Percentiles rank a stretch among this genome's conserved stretches.
Evolutionary conservation across 2,329 filamentous ascomycete species (phyloP).

Genomic region (Corniculantispora saksenae): DNA sequence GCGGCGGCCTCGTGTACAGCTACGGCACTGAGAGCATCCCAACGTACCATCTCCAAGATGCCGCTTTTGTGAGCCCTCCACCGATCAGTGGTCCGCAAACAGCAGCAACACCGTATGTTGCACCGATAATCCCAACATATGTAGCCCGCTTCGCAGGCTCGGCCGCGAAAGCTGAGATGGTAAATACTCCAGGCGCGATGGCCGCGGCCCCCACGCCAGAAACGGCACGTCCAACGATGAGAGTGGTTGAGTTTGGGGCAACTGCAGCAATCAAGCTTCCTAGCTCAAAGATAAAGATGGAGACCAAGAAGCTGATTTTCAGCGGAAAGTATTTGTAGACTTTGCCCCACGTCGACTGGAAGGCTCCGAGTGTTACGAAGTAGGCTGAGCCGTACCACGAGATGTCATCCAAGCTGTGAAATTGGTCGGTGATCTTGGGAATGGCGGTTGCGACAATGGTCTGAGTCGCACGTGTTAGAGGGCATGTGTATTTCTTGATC

Average conservation of each 20-base stretch:
- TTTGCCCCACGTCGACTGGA: slow-evolving; percentile 43
- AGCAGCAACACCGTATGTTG: slow-evolving; percentile 29
- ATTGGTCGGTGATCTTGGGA: slow-evolving; percentile 48
- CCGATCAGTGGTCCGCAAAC: slow-evolving; percentile 32
- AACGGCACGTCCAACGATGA: slow-evolving; percentile 39
- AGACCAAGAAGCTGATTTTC: slow-evolving; percentile 43
- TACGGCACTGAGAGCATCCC: neutral
- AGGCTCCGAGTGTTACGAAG: slow-evolving; percentile 40
- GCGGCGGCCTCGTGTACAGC: neutral
- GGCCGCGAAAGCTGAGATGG: slow-evolving; percentile 42
- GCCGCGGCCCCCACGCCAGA: slow-evolving; percentile 48
- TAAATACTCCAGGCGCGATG: slow-evolving; percentile 42
- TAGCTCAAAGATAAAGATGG: slow-evolving; percentile 50
- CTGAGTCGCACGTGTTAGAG: slow-evolving; percentile 26
- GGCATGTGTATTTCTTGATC: too few species aligned
- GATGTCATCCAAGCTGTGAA: slow-evolving; percentile 45
- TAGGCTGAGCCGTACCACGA: slow-evolving; percentile 56
- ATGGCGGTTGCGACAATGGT: slow-evolving; percentile 53
- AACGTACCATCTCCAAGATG: slow-evolving; percentile 28
- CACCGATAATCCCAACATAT: slow-evolving; percentile 29
- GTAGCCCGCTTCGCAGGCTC: slow-evolving; percentile 26
- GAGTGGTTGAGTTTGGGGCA: slow-evolving; percentile 6
- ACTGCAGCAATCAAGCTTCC: slow-evolving; percentile 48
- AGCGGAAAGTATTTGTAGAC: slow-evolving; percentile 49
- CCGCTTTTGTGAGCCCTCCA: slow-evolving; percentile 28